These are phyloP conservation scores for Aphanomyces stellatus DNA, from an alignment of 352 stramenopile genomes.

Conservation along the genomic window DNA sequence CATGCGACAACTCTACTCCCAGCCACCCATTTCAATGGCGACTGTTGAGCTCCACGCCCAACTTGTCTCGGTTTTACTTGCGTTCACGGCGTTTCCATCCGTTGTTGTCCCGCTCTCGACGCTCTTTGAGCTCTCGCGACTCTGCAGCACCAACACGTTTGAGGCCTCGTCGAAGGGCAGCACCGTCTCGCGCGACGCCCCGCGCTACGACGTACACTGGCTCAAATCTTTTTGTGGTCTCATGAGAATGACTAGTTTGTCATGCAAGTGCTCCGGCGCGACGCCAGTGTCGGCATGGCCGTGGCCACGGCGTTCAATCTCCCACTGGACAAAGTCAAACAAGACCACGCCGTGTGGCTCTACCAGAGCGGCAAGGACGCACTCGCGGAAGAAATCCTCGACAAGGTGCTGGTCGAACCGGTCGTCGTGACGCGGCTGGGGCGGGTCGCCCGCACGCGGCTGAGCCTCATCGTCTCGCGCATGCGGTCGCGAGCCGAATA, in stretches of 20 bases:
- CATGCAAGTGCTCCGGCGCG: conserved; percentile 55
- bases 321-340: conserved; percentile 59
- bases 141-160: not conserved
- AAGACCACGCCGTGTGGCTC: conserved; percentile 74
- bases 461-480: conserved; percentile 60
- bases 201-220: not conserved
- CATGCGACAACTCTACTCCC: conserved; percentile 34
- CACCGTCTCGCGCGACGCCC: not conserved
- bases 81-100: conserved; percentile 59
- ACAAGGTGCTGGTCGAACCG: conserved; percentile 62
- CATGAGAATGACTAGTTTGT: conserved; percentile 35
- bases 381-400: conserved; percentile 52
- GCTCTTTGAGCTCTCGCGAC: conserved; percentile 31
- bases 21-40: conserved; percentile 26
- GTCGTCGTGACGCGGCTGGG: conserved; percentile 45
- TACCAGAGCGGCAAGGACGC: conserved; percentile 70
- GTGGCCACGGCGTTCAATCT: conserved; percentile 66
- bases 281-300: conserved; percentile 51
- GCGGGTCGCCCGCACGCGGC: conserved; percentile 55
- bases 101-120: conserved; percentile 62
- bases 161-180: not conserved
- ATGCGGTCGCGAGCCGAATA: conserved; percentile 74
- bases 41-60: conserved; percentile 56
- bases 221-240: too few relatives aligned
- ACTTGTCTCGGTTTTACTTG: conserved; percentile 71